These are phyloP conservation scores for Cladophialophora carrionii DNA, from an alignment of 2,329 filamentous ascomycete genomes.

Conservation along the genomic window DNA sequence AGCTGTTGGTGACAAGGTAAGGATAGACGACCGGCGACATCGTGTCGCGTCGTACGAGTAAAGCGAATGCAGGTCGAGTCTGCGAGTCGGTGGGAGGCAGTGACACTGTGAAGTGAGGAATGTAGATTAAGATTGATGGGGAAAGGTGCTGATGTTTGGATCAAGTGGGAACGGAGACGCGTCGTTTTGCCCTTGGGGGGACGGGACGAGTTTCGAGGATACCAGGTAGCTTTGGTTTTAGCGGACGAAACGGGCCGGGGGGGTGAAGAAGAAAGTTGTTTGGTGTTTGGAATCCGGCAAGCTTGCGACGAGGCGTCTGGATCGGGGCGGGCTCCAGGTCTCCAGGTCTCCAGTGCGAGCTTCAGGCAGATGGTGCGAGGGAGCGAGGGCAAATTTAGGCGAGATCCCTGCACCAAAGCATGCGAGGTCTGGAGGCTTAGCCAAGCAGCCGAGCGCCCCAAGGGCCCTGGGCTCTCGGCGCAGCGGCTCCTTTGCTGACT, in stretches of 20 bases:
- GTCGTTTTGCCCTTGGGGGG: conserved; percentile 16
- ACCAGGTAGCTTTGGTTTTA: conserved; percentile 22
- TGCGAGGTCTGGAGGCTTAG: conserved; percentile 11
- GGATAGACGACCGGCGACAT: conserved; percentile 42
- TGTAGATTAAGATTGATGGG: conserved; percentile 10
- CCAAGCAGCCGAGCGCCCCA: conserved; percentile 12
- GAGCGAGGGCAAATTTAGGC: conserved; percentile 8
- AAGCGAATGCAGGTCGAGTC: conserved; percentile 4
- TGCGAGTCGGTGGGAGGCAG: background rate
- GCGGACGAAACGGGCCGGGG: conserved; percentile 29
- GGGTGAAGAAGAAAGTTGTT: conserved; percentile 29
- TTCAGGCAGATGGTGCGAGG: conserved; percentile 1
- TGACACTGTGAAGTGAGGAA: conserved; percentile 9
- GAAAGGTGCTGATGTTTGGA: conserved; percentile 28
- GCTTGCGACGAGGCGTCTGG: conserved; percentile 1
- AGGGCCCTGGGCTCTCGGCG: conserved; percentile 4
- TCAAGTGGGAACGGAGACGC: conserved; percentile 31
- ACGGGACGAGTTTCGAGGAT: conserved; percentile 5
- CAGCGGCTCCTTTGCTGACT: conserved; percentile 16
- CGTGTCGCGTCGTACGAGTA: conserved; percentile 31
- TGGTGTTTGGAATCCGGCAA: background rate
- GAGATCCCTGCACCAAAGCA: conserved; percentile 13
- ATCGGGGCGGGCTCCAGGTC: conserved; percentile 11
- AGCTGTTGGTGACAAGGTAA: conserved; percentile 57
- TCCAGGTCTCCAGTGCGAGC: conserved; percentile 10